phyloP scores from a whole-genome alignment of 805 yeast species.

The Ogataea salicorniae region DNA sequence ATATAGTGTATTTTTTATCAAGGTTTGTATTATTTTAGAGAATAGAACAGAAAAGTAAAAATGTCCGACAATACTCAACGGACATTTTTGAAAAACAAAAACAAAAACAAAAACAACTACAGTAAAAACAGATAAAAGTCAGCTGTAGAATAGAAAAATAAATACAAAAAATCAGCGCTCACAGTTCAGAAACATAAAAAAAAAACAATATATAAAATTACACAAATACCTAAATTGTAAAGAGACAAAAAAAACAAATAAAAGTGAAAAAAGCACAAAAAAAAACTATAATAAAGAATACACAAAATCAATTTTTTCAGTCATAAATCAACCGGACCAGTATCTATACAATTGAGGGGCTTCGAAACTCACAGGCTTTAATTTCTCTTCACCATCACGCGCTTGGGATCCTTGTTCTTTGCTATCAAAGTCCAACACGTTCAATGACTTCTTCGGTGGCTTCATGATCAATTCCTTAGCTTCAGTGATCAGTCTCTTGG shows the following conservation, averaged over 20 bases:
- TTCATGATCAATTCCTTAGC: constrained; percentile 25
- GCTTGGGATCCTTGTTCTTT: constrained; percentile 17
- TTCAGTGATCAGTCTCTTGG: constrained; percentile 22
- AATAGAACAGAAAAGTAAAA: too few relatives aligned
- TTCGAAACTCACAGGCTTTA: constrained; percentile 55
- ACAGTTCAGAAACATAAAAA: too few relatives aligned
- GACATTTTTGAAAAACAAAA: too few relatives aligned
- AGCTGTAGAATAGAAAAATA: too few relatives aligned
- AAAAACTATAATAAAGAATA: background rate
- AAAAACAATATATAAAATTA: too few relatives aligned
- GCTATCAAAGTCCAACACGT: constrained; percentile 25
- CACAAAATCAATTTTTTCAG: background rate
- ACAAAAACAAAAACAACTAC: too few relatives aligned
- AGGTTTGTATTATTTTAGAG: too few relatives aligned
- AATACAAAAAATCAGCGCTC: too few relatives aligned
- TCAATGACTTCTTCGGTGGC: constrained; percentile 30
- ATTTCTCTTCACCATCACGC: constrained; percentile 30
- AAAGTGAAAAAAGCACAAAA: background rate
- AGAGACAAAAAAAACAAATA: too few relatives aligned
- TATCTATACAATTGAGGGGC: constrained; percentile 60
- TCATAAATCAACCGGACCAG: constrained; percentile 48
- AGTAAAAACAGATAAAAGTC: too few relatives aligned
- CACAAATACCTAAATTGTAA: too few relatives aligned
- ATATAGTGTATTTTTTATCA: background rate
- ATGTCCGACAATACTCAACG: too few relatives aligned